Evolutionary conservation across 805 yeast genomes (phyloP).

Genomic region (Starmerella potacharoeniae): DNA sequence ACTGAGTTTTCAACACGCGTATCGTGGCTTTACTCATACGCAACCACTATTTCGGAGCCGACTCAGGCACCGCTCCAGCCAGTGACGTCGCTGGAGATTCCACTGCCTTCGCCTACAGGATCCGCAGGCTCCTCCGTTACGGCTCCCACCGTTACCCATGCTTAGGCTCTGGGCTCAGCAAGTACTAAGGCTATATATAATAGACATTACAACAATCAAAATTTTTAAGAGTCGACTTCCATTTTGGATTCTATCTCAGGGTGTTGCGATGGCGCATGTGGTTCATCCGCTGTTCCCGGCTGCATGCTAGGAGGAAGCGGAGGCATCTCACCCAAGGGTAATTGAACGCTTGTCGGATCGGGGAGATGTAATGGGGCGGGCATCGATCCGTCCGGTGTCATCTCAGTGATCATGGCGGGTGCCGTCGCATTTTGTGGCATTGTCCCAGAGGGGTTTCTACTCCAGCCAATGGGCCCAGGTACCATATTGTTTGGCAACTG

Average conservation of each 20-base stretch:
- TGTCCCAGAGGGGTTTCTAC: not conserved
- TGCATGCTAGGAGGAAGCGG: slow-evolving; percentile 18
- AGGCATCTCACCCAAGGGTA: slow-evolving; percentile 16
- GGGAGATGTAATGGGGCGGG: not conserved
- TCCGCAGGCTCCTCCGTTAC: not conserved
- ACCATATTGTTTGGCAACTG: not conserved
- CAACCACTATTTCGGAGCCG: not conserved
- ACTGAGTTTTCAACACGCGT: not conserved
- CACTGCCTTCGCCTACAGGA: not conserved
- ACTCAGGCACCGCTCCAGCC: not conserved
- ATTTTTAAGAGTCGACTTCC: not conserved
- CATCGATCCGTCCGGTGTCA: not conserved
- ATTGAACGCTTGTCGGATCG: slow-evolving; percentile 5
- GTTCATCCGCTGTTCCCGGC: not conserved
- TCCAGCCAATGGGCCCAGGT: not conserved
- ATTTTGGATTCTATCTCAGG: not conserved
- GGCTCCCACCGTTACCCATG: too few species aligned
- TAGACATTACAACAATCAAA: not conserved
- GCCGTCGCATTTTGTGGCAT: not conserved
- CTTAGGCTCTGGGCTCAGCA: too few species aligned
- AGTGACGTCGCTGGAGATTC: not conserved
- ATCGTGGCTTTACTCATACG: not conserved
- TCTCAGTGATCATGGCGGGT: not conserved
- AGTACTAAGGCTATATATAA: not conserved
- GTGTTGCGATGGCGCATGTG: not conserved